These are phyloP conservation scores for Trametes punicea DNA, from an alignment of 768 basidiomycete genomes.

Conservation along the genomic window DNA sequence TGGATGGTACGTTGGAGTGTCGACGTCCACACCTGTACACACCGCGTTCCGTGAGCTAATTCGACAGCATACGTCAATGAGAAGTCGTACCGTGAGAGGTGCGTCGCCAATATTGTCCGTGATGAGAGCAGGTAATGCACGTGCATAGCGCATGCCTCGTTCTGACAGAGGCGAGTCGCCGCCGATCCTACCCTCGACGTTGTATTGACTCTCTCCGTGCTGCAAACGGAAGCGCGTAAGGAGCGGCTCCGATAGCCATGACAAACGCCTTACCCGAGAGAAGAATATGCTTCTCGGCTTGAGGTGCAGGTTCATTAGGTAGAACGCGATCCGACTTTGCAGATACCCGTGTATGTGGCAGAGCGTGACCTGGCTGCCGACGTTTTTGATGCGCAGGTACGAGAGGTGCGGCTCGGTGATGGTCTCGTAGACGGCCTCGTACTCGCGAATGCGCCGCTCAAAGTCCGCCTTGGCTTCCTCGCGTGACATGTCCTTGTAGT, in stretches of 20 bases:
- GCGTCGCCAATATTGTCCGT: slow-evolving; percentile 89
- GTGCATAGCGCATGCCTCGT: slow-evolving; percentile 81
- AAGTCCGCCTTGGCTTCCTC: slow-evolving; percentile 91
- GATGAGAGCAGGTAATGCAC: slow-evolving; percentile 82
- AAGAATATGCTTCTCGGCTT: slow-evolving; percentile 97
- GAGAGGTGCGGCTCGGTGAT: slow-evolving; percentile 88
- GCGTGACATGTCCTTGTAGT: slow-evolving; percentile 86
- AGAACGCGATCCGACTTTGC: slow-evolving; percentile 96
- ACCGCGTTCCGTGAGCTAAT: background rate
- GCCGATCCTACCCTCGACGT: slow-evolving; percentile 94
- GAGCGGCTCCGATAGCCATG: background rate
- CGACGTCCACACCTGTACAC: slow-evolving; percentile 96
- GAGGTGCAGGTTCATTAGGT: slow-evolving; percentile 96
- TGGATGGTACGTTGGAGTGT: slow-evolving; percentile 91
- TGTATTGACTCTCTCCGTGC: slow-evolving; percentile 98
- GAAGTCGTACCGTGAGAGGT: slow-evolving; percentile 64
- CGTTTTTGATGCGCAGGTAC: slow-evolving; percentile 89
- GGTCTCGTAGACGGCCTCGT: slow-evolving; percentile 94
- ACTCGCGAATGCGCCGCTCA: slow-evolving; percentile 82
- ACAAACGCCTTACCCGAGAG: slow-evolving; percentile 67
- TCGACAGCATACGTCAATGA: background rate
- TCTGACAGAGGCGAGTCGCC: slow-evolving; percentile 90
- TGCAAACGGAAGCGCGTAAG: slow-evolving; percentile 31
- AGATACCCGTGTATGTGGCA: slow-evolving; percentile 91
- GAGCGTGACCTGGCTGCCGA: slow-evolving; percentile 85